These are phyloP conservation scores for Hericium alpestre DNA, from an alignment of 768 basidiomycete genomes.

Conservation along the genomic window DNA sequence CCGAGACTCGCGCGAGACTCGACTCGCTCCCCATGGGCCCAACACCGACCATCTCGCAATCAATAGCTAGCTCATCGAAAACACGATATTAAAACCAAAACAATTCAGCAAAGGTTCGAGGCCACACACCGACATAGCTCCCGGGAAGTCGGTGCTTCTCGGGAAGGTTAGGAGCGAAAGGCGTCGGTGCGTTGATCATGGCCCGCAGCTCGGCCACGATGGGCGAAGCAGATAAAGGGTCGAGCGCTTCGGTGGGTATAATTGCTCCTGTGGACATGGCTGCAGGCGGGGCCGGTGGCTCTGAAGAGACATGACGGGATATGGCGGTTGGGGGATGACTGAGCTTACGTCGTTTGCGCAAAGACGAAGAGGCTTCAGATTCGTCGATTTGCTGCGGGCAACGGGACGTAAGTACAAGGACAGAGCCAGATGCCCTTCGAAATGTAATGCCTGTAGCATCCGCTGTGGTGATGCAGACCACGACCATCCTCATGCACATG, in stretches of 20 bases:
- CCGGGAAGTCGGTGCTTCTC: conserved; percentile 30
- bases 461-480: no score
- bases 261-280: no score
- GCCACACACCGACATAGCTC: conserved; percentile 43
- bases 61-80: conserved; percentile 35
- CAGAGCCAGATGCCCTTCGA: no score
- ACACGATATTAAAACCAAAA: not conserved
- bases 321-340: not conserved
- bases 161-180: conserved; percentile 4
- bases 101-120: not conserved
- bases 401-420: no score
- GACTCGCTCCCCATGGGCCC: conserved; percentile 76
- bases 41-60: conserved; percentile 98
- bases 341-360: not conserved
- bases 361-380: not conserved
- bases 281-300: not conserved
- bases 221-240: not conserved
- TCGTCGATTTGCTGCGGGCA: no score
- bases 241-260: no score
- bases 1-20: conserved; percentile 75
- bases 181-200: conserved; percentile 21
- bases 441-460: no score
- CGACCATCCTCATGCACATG: no score
- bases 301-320: not conserved
- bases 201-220: conserved; percentile 4